Evolutionary conservation across 805 yeast species (phyloP), one percentile per base, ranked within the genome.

Genomic region (Starmera caribaea): DNA sequence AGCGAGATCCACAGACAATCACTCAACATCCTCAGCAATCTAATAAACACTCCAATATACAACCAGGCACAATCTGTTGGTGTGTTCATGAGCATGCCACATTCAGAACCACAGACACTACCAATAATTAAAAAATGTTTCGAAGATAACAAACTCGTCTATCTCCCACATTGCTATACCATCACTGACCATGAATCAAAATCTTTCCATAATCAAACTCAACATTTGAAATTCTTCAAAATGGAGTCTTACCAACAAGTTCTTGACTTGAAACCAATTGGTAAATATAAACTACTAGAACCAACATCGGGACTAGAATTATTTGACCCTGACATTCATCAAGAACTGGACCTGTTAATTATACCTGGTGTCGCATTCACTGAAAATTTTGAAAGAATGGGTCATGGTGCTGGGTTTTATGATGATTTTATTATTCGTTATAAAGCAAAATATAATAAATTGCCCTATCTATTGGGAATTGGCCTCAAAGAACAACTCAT

Each of bases 381-480:
- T 1, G 46, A 30, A 11, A 46, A 54, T 11, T 50, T 54, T 6
- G 38, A 47, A 17, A 57, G 98, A 39, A 55, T 90, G 39, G 98
- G 98, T 1, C 95, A 87, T 55, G 98, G 98, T 1, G 90, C 80
- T 5, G 98, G 97, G 0, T 88, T 75, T 57, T 90, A 92, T 57
- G 98, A 90, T 56, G 86, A 81, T 49, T 83, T 68, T 50, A 69
- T 83, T 33, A 62, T 67, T 35, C 61, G 81, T 38, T 76, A 76
- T 47, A 17, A 45, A 9, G 41, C 47, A 3, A 37, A 30, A 16
- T 53, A 47, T 29, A 41, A 39, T 2, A 41, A 42, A 16, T 46
- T 35, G 14, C 81, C 82, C 0, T 55, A 53, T 30, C 49, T 77
- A 29, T 52, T 85, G 1, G 95, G 89, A 0, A 55, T 82, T 3